These are phyloP conservation scores for Auriscalpium orientale DNA, from an alignment of 768 basidiomycete genomes.

Conservation along the genomic window DNA sequence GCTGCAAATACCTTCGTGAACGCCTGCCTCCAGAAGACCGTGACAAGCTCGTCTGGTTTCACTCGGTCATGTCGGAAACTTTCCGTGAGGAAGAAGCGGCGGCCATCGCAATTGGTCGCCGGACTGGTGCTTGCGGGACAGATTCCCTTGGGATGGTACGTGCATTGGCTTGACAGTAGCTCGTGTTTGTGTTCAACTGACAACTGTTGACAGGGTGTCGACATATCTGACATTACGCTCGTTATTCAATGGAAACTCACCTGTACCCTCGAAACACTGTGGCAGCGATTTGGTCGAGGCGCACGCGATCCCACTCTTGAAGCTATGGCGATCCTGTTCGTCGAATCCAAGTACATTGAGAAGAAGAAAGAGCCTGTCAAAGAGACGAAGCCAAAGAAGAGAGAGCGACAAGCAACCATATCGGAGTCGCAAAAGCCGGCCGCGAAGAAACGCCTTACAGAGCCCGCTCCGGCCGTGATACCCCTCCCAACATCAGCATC, in stretches of 20 bases:
- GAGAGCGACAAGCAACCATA: neutral
- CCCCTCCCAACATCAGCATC: neutral
- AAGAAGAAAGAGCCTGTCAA: neutral
- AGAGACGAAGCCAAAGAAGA: neutral
- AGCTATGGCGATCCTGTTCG: slow-evolving; percentile 13
- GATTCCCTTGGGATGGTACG: neutral
- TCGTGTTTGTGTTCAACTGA: too few relatives aligned
- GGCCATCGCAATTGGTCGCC: neutral
- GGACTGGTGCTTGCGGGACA: neutral
- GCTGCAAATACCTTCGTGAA: neutral
- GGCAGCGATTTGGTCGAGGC: slow-evolving; percentile 29
- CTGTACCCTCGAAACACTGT: slow-evolving; percentile 20
- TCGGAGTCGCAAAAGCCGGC: too few relatives aligned
- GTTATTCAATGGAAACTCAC: slow-evolving; percentile 28
- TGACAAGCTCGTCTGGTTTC: slow-evolving; percentile 3
- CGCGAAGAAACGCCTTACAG: neutral
- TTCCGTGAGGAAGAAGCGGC: neutral
- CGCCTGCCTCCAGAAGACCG: neutral
- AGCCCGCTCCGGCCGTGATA: neutral
- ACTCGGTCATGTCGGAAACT: slow-evolving; percentile 1
- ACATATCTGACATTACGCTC: slow-evolving; percentile 27
- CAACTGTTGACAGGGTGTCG: slow-evolving; percentile 32
- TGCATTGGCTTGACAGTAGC: too few relatives aligned
- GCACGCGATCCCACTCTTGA: slow-evolving; percentile 10
- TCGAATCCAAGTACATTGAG: slow-evolving; percentile 10